Percentiles rank a stretch among this genome's conserved stretches.
Conservation (phyloP, 208 protist species). For the Wallacemonas sp. region DNA sequence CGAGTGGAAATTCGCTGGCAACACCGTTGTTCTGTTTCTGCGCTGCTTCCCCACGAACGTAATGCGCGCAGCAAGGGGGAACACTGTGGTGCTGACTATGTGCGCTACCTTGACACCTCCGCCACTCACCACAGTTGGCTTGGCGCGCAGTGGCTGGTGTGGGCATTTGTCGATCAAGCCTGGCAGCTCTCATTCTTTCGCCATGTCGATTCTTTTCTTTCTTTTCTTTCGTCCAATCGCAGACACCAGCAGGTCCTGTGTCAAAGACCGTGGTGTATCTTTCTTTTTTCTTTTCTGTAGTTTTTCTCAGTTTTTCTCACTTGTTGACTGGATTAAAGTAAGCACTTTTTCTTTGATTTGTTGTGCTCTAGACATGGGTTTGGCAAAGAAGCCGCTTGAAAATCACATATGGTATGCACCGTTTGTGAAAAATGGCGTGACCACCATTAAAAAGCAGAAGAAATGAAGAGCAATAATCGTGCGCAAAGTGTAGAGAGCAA, state of each 20-base stretch:
- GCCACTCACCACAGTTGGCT: no score
- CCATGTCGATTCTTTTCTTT: conserved; percentile 12
- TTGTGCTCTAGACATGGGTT: conserved; percentile 2
- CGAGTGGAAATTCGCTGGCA: neutral
- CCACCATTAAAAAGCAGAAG: neutral
- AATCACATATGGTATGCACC: neutral
- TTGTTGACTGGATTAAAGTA: conserved; percentile 7
- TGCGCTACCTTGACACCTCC: no score
- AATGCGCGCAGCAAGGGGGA: no score
- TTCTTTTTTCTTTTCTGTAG: conserved; percentile 6
- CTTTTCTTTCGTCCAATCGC: conserved; percentile 2
- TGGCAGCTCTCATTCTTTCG: conserved; percentile 9
- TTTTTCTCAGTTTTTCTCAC: neutral
- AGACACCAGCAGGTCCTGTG: no score
- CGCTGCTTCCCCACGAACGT: no score
- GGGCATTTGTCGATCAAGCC: neutral
- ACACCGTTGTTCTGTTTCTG: neutral
- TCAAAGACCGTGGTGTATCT: no score
- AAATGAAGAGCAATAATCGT: neutral
- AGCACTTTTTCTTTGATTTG: neutral
- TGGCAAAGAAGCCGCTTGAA: neutral
- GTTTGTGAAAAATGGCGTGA: no score
- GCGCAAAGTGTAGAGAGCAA: conserved; percentile 7
- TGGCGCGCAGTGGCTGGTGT: no score
- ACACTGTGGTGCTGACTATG: no score